Conservation (phyloP, 225 moss, liverwort and hornwort genomes). For the Takakia lepidozioides region DNA sequence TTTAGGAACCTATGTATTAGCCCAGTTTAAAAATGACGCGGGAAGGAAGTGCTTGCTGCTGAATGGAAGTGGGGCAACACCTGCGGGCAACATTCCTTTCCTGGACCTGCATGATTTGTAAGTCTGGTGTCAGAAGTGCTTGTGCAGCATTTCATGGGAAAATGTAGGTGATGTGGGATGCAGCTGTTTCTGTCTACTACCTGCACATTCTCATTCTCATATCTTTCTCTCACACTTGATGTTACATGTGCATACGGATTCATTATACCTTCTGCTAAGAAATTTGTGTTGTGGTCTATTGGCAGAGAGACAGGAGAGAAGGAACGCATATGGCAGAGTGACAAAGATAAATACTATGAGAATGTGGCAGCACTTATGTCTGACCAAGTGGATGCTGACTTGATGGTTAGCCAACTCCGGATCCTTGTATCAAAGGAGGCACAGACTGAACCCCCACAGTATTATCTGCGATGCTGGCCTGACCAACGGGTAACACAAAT, state of each 20-base stretch:
- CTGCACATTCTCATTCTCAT: too few relatives aligned
- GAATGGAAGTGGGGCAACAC: constrained; percentile 91
- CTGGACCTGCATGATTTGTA: constrained; percentile 82
- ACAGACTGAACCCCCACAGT: constrained; percentile 88
- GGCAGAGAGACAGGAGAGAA: constrained; percentile 65
- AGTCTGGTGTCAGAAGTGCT: too few relatives aligned
- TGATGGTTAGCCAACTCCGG: constrained; percentile 58
- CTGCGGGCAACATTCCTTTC: constrained; percentile 87
- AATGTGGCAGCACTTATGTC: constrained; percentile 92
- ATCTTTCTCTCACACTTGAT: neutral
- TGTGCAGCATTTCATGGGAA: too few relatives aligned
- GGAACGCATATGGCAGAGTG: constrained; percentile 87
- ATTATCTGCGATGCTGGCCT: constrained; percentile 79
- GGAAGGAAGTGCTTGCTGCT: constrained; percentile 64
- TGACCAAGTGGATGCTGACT: constrained; percentile 75
- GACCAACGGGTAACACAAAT: constrained; percentile 60
- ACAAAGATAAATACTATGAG: constrained; percentile 76
- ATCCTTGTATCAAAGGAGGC: constrained; percentile 89
- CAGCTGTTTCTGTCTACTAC: too few relatives aligned
- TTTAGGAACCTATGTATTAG: constrained; percentile 83
- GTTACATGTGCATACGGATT: too few relatives aligned
- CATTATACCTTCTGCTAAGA: too few relatives aligned
- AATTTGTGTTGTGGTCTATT: too few relatives aligned
- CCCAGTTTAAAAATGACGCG: constrained; percentile 39
- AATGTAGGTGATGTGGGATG: too few relatives aligned